Percentiles rank a stretch among this genome's conserved stretches.
These are phyloP conservation scores for Nothomitra cinnamomea DNA, from an alignment of 2,329 filamentous ascomycete species.

Conservation along the genomic window DNA sequence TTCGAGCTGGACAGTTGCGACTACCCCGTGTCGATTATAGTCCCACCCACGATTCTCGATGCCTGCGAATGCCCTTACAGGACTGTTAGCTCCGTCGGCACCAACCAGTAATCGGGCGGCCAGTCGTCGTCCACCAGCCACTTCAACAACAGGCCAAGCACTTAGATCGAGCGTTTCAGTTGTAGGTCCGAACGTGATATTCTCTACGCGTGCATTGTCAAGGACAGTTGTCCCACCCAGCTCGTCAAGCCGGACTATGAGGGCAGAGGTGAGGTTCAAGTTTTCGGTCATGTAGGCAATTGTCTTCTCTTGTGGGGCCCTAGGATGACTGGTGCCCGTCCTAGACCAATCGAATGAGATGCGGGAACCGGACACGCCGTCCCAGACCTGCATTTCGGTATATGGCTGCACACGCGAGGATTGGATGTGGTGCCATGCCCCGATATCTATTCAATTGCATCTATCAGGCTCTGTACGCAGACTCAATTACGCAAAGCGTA, in stretches of 20 bases:
- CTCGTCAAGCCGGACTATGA: constrained; percentile 55
- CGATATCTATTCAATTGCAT: constrained; percentile 37
- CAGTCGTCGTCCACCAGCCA: constrained; percentile 50
- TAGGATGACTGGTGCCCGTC: constrained; percentile 16
- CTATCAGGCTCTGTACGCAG: not conserved
- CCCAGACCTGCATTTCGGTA: constrained; percentile 97
- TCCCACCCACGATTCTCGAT: constrained; percentile 86
- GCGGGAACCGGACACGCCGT: constrained; percentile 70
- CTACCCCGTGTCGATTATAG: constrained; percentile 77
- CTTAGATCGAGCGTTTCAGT: constrained; percentile 56
- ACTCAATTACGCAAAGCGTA: not conserved
- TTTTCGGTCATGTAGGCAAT: constrained; percentile 98
- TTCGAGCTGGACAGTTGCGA: constrained; percentile 68
- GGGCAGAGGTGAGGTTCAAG: constrained; percentile 63
- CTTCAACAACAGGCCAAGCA: constrained; percentile 70
- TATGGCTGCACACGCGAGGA: constrained; percentile 65
- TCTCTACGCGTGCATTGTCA: constrained; percentile 59
- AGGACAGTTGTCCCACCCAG: constrained; percentile 52
- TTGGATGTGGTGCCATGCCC: constrained; percentile 68
- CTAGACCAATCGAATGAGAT: constrained; percentile 74
- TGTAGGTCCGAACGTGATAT: constrained; percentile 57
- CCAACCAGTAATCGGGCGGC: constrained; percentile 76
- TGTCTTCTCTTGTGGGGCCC: constrained; percentile 33
- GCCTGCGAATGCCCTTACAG: constrained; percentile 74
- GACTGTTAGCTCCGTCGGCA: constrained; percentile 88